Conservation (phyloP, 306 rosid genomes). For the Cucumis cinereus region DNA sequence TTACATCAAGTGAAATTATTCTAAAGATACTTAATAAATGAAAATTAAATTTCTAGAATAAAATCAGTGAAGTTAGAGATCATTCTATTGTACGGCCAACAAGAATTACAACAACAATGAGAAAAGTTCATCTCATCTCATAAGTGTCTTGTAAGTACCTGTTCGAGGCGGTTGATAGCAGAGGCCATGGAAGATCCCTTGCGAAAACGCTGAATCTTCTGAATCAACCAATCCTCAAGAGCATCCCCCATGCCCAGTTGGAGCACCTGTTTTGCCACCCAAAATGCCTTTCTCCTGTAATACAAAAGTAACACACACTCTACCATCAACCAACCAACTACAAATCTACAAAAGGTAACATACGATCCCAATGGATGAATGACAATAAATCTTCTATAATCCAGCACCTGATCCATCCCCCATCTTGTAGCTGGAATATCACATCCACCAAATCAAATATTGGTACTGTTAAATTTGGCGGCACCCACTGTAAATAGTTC, state of each 20-base stretch:
- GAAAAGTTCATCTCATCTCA: neutral
- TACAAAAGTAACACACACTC: neutral
- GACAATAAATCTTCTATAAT: neutral
- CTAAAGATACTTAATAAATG: too few species aligned
- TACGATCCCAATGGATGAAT: neutral
- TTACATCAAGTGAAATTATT: neutral
- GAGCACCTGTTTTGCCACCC: slow-evolving; percentile 95
- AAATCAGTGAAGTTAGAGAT: too few species aligned
- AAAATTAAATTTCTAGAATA: too few species aligned
- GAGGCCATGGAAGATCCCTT: slow-evolving; percentile 83
- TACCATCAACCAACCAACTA: neutral
- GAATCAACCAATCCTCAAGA: slow-evolving; percentile 94
- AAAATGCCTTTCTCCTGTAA: slow-evolving; percentile 82
- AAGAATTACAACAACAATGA: neutral
- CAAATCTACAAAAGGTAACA: neutral
- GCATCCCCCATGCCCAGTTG: slow-evolving; percentile 99
- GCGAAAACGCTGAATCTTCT: slow-evolving; percentile 67
- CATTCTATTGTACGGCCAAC: too few species aligned
- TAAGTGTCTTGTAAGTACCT: slow-evolving; percentile 24
- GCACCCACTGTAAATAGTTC: slow-evolving; percentile 67
- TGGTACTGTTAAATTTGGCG: slow-evolving; percentile 84
- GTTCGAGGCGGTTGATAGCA: slow-evolving; percentile 71
- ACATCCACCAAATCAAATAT: slow-evolving; percentile 88
- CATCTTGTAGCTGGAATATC: slow-evolving; percentile 90
- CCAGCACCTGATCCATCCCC: slow-evolving; percentile 96